Base-by-base conservation (phyloP, 495 filamentous ascomycete species). In the Cenococcum geophilum region DNA sequence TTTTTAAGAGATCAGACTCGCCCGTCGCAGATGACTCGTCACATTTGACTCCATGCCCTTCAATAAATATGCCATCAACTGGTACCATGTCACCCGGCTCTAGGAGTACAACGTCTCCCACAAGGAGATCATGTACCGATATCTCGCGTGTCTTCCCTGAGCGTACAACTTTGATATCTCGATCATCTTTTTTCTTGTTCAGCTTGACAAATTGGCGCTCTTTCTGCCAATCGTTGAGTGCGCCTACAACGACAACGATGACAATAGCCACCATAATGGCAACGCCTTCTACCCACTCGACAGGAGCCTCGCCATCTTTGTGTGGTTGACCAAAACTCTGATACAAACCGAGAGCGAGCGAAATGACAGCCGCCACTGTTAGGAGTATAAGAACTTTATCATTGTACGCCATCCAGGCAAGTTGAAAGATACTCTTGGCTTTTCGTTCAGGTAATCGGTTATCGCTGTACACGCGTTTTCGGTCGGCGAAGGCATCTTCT, bases 11-110 rank as follows among this genome's bases (percentile, higher is more conserved):
- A 67, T 88, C 83, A 0, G 85, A 87, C 73, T 88, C 85, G 34
- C 85, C 85, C 36, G 85, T 87, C 4, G 84, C 83, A 16, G 82
- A 86, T 12, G 84, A 87, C 64, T 87, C 84, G 62, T 87, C 84
- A 65, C 84, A 87, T 72, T 85, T 77, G 45, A 79, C 61, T 35
- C 83, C 85, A 57, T 84, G 81, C 35, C 71, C 69, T 42, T 65
- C 52, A 37, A 77, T 71, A 40, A 69, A 70, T 34, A 73, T 69
- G 1, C 72, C 74, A 49, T 74, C 72, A 14, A 76, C 68, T 1
- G 71, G 70, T 12, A 96, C 81, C 69, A 96, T 79, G 68, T 97
- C 91, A 60, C 92, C 92, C n/a, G 90, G 86, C 70, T 95, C 89
- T 27, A 96, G 72, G 63, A 87, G 82, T 62, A 95, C 79, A 20